Conservation (phyloP, 768 basidiomycete species). For the Scleroderma citrinum region DNA sequence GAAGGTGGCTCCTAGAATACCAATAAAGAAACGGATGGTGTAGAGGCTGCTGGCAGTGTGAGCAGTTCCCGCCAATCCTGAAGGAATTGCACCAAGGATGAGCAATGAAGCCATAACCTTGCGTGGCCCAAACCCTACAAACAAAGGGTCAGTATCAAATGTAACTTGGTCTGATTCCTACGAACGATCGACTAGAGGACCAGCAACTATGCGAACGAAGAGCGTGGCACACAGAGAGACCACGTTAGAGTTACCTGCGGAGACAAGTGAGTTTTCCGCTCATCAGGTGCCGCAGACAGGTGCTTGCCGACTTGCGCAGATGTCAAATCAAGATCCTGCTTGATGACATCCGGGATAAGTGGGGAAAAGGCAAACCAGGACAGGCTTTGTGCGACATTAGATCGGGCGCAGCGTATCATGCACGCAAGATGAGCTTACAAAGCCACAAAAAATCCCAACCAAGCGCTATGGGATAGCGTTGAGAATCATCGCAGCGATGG, state of each 20-base stretch:
- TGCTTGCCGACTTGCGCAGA: constrained; percentile 35
- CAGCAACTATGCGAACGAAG: constrained; percentile 40
- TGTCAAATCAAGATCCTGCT: constrained; percentile 44
- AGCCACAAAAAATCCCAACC: constrained; percentile 47
- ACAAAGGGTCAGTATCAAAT: not conserved
- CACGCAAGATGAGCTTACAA: constrained; percentile 23
- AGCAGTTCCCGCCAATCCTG: constrained; percentile 49
- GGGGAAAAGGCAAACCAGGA: constrained; percentile 59
- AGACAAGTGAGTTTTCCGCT: not conserved
- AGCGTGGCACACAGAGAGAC: constrained; percentile 44
- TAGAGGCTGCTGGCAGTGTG: constrained; percentile 36
- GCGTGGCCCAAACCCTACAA: constrained; percentile 40
- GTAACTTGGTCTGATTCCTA: not conserved
- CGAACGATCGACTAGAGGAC: constrained; percentile 44
- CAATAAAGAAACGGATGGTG: constrained; percentile 50
- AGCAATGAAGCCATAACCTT: constrained; percentile 51
- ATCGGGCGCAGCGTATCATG: not conserved
- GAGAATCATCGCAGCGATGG: not conserved
- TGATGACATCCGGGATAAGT: constrained; percentile 51
- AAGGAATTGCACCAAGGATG: constrained; percentile 51
- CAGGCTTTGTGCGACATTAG: constrained; percentile 14
- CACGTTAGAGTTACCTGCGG: constrained; percentile 43
- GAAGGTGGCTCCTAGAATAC: constrained; percentile 55
- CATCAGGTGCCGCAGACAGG: not conserved
- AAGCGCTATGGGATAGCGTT: constrained; percentile 20